A percentile compares a stretch with the other conserved stretches of the same genome.
Conservation (phyloP, 257 asterid species). For the Salvia miltiorrhiza region DNA sequence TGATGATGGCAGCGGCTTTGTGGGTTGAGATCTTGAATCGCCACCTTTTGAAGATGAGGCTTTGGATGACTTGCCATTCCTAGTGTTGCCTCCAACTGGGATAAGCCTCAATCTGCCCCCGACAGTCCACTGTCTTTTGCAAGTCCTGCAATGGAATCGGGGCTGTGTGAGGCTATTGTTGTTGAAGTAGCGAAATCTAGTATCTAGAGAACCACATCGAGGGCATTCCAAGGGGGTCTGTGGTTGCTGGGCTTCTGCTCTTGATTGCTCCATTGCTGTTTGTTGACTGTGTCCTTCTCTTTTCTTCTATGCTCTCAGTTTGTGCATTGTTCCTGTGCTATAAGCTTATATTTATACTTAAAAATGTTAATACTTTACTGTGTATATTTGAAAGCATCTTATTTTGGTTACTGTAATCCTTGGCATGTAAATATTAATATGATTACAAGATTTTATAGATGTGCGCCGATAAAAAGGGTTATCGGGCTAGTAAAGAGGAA, state of each 20-base stretch:
- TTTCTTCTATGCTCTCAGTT: not conserved
- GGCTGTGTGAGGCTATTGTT: constrained; percentile 35
- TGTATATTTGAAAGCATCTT: constrained; percentile 9
- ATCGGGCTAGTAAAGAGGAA: not conserved
- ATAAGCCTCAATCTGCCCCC: constrained; percentile 38
- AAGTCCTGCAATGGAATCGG: constrained; percentile 34
- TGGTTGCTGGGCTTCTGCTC: not conserved
- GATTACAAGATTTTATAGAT: constrained; percentile 10
- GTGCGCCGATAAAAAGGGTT: constrained; percentile 4
- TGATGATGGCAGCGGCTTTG: not conserved
- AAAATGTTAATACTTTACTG: not conserved
- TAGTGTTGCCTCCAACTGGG: constrained; percentile 33
- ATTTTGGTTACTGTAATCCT: not conserved
- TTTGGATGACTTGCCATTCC: constrained; percentile 20
- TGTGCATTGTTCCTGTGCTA: not conserved
- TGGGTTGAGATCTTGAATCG: constrained; percentile 8
- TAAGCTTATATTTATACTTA: constrained; percentile 18
- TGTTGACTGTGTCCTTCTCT: not conserved
- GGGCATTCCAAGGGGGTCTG: constrained; percentile 1
- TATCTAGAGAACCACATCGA: constrained; percentile 1
- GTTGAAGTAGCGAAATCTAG: constrained; percentile 23
- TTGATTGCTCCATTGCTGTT: not conserved
- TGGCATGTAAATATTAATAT: constrained; percentile 10
- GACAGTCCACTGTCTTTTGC: constrained; percentile 39
- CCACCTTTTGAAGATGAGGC: constrained; percentile 26